phyloP scores from a whole-genome alignment of 1,139 yeast genomes.

The Nakaseomyces kungkrabaensis region DNA sequence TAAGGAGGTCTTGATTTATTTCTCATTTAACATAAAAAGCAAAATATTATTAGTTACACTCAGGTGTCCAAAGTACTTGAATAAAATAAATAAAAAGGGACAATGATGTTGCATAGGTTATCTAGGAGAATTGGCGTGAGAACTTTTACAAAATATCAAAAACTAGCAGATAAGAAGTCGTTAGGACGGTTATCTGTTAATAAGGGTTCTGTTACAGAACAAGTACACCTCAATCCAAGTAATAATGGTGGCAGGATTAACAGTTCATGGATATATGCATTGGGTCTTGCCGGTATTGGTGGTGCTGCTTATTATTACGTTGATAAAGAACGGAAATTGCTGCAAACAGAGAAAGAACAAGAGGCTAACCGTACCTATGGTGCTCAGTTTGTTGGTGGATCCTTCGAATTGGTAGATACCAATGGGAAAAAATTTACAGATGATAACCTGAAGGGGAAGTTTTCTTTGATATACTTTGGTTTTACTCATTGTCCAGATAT shows the following conservation, averaged over 20 bases:
- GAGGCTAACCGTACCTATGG: conserved; percentile 81
- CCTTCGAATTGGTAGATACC: conserved; percentile 62
- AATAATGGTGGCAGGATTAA: not conserved
- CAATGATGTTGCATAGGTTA: not conserved
- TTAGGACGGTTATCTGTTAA: not conserved
- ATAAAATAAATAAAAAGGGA: too few relatives aligned
- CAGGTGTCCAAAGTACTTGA: too few relatives aligned
- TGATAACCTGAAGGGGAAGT: conserved; percentile 63
- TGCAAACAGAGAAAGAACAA: conserved; percentile 65
- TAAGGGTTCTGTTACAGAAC: not conserved
- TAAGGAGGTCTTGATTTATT: too few relatives aligned
- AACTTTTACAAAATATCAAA: not conserved
- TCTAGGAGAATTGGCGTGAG: not conserved
- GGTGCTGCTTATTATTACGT: conserved; percentile 8
- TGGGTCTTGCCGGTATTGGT: conserved; percentile 1
- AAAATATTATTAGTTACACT: too few relatives aligned
- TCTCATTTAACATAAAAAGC: too few relatives aligned
- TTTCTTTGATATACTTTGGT: conserved; percentile 80
- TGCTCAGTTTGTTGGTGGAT: conserved; percentile 89
- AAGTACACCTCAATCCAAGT: not conserved
- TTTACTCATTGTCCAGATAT: conserved; percentile 97
- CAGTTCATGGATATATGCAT: conserved; percentile 8
- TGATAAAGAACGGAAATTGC: conserved; percentile 14
- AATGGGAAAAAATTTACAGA: conserved; percentile 68
- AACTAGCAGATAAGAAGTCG: not conserved